Conservation (phyloP, 805 yeast genomes). For the Sugiyamaella smithiae region DNA sequence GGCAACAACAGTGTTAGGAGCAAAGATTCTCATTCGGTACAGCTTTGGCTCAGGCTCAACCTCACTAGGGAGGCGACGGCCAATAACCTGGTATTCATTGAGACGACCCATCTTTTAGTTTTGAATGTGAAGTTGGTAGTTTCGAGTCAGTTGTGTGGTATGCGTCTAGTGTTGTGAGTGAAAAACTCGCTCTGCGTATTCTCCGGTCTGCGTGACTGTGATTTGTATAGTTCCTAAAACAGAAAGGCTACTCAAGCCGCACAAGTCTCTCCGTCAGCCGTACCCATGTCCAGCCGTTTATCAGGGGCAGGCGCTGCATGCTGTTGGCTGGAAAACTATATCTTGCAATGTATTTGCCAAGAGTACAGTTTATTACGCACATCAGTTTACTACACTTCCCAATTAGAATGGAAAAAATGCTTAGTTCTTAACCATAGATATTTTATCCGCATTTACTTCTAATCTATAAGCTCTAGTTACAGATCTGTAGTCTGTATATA, state of each 20-base stretch:
- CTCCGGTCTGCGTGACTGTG: slow-evolving; percentile 1
- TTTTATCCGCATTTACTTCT: no score
- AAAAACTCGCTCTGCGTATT: background rate
- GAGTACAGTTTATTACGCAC: no score
- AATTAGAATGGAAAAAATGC: no score
- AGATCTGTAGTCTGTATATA: no score
- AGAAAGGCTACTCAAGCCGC: background rate
- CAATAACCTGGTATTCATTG: slow-evolving; percentile 99
- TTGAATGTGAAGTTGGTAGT: slow-evolving; percentile 6
- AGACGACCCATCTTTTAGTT: slow-evolving; percentile 70
- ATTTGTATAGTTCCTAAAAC: background rate
- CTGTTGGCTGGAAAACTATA: no score
- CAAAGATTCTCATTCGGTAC: slow-evolving; percentile 99
- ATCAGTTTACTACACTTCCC: no score
- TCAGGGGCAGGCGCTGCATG: no score
- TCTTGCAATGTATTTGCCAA: no score
- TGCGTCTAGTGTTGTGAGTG: background rate
- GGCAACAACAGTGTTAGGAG: slow-evolving; percentile 98
- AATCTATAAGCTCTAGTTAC: no score
- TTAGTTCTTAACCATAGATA: no score
- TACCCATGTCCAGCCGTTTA: no score
- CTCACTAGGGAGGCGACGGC: slow-evolving; percentile 99
- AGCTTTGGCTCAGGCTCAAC: slow-evolving; percentile 99
- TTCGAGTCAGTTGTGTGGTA: background rate
- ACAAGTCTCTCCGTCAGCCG: no score